A percentile compares a stretch with the other conserved stretches of the same genome.
phyloP scores from a whole-genome alignment of 2,329 filamentous ascomycete species.

The Trichocomaceae sp. region DNA sequence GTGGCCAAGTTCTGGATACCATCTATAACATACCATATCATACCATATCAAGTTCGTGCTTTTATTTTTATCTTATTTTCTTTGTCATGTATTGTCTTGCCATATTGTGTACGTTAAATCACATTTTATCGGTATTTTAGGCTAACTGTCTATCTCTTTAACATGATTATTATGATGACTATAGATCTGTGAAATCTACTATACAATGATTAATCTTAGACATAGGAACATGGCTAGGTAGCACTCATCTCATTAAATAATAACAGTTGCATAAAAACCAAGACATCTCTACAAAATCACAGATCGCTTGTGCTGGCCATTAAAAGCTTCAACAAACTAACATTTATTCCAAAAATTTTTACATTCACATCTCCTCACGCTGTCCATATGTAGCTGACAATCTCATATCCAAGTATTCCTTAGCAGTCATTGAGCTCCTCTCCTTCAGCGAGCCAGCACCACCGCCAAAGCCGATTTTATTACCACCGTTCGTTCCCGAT shows the following conservation, averaged over 20 bases:
- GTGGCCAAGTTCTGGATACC: conserved; percentile 7
- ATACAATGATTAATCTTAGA: background rate
- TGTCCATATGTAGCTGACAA: conserved; percentile 54
- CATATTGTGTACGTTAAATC: background rate
- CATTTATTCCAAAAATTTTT: no score
- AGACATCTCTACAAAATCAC: background rate
- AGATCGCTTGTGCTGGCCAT: background rate
- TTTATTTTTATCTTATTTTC: background rate
- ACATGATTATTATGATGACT: background rate
- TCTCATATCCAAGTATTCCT: conserved; percentile 52
- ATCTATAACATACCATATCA: conserved; percentile 6
- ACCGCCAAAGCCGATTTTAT: conserved; percentile 37
- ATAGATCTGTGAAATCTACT: background rate
- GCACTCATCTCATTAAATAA: background rate
- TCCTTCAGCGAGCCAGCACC: conserved; percentile 28
- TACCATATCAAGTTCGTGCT: background rate
- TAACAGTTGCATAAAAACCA: no score
- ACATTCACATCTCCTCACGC: conserved; percentile 19
- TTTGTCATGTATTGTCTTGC: background rate
- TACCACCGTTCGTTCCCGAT: conserved; percentile 20
- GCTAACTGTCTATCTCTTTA: background rate
- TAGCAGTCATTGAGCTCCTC: conserved; percentile 47
- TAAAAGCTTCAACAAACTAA: background rate
- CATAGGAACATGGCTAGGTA: background rate
- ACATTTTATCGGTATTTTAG: background rate